Evolutionary conservation across 1,139 yeast species (phyloP).

Genomic region (Candida pseudoviswanathii): DNA sequence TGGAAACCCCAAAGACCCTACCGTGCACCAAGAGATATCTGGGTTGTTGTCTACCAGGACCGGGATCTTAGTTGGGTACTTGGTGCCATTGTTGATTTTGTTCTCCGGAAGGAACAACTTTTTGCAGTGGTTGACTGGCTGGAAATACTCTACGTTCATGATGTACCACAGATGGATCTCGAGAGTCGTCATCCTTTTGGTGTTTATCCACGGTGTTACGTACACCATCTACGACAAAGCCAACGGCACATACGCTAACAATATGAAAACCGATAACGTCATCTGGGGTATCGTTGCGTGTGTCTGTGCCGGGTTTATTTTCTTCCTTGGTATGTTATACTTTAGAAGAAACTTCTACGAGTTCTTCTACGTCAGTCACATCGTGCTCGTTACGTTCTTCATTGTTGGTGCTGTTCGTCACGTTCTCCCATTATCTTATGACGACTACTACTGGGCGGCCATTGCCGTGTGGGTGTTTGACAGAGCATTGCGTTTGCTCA

Average conservation of each 20-base stretch:
- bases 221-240: constrained; percentile 19
- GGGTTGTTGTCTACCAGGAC: constrained; percentile 29
- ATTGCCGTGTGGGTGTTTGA: constrained; percentile 45
- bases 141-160: constrained; percentile 31
- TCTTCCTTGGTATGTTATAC: constrained; percentile 35
- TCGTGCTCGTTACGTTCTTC: constrained; percentile 38
- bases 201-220: constrained; percentile 28
- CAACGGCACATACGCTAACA: constrained; percentile 16
- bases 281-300: constrained; percentile 52
- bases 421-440: constrained; percentile 35
- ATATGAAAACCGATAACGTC: constrained; percentile 26
- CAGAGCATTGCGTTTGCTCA: constrained; percentile 34
- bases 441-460: constrained; percentile 37
- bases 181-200: constrained; percentile 24
- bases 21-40: constrained; percentile 15
- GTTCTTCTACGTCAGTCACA: constrained; percentile 38
- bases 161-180: constrained; percentile 35
- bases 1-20: constrained; percentile 25
- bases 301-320: constrained; percentile 33
- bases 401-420: constrained; percentile 42
- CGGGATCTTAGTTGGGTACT: constrained; percentile 27
- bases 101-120: constrained; percentile 38
- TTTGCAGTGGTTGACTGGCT: constrained; percentile 33
- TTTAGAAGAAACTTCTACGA: constrained; percentile 45
- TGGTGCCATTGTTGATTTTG: constrained; percentile 28